Evolutionary conservation across 2,329 filamentous ascomycete genomes (phyloP), one percentile per base, ranked within the genome.

Genomic region (Diaporthe vexans): DNA sequence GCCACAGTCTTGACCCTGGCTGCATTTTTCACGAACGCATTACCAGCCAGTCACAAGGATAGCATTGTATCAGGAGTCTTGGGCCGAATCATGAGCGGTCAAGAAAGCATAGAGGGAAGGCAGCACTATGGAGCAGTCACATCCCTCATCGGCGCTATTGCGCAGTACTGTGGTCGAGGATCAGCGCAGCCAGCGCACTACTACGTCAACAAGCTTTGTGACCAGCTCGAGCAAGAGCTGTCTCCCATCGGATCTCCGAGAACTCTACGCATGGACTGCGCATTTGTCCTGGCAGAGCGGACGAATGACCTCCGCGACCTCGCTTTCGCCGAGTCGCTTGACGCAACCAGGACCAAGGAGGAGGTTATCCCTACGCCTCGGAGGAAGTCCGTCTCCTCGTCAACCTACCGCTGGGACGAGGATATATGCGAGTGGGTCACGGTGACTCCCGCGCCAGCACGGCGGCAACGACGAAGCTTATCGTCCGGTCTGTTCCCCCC

Each of bases 221-320:
- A 79, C n/a, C 81, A 79, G 24, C 78, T 90, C 10, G 79, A 83
- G n/a, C 71, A 65, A 7, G 76, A 87, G 19, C 77, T 76, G 3
- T 76, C 86, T 7, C 79, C 81, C 4, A 76, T 76, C 13, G 80
- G 79, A 72, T 80, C 84, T 33, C 76, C 85, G 8, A 76, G 79
- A 40, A 83, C 81, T 26, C 79, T 90, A 46, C 83, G 83, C 40
- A 80, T 82, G 3, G 87, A 89, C 40, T 84, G 84, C 1, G 88
- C 88, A 0, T 89, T 90, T 76, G 79, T 86, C 40, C 80, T 90
- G 37, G 88, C 89, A 0, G 86, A 88, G 74, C 83, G 85, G 71
- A 90, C 88, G 19, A 86, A 86, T 71, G 86, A 89, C 76, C 80
- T 90, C 9, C 82, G 86, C 35, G 88, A 91, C 76, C 83, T 90